phyloP scores from a whole-genome alignment of 23 red algal species.

The Gracilaria gracilis region DNA sequence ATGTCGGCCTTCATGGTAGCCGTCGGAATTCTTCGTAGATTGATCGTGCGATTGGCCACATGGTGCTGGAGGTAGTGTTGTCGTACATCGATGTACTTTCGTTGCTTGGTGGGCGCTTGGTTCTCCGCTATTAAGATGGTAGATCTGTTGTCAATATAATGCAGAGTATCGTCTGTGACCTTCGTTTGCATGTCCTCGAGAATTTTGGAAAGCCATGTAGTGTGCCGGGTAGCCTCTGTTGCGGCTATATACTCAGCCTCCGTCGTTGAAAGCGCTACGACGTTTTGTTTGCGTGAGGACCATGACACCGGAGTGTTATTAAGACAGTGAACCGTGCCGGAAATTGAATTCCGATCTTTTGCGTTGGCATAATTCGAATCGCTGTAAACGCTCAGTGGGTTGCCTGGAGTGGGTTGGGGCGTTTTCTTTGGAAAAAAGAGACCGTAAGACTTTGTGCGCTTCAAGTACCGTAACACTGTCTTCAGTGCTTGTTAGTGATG shows the following conservation, averaged over 20 bases:
- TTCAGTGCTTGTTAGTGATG: constrained; percentile 14
- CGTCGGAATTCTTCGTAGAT: background rate
- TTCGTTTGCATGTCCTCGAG: too few species aligned
- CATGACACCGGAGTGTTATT: background rate
- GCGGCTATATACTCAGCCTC: background rate
- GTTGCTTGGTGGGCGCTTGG: background rate
- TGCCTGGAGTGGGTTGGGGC: background rate
- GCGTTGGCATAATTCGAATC: background rate
- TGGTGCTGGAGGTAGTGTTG: background rate
- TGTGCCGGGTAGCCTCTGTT: background rate
- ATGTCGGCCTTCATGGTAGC: background rate
- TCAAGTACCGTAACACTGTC: too few species aligned
- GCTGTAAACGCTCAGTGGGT: background rate
- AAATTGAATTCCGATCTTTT: background rate
- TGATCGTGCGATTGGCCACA: background rate
- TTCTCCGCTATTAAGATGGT: background rate
- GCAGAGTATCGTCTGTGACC: too few species aligned
- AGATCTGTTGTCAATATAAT: background rate
- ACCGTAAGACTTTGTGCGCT: too few species aligned
- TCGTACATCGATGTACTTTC: constrained; percentile 1
- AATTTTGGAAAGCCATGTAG: too few species aligned
- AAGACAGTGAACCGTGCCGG: background rate
- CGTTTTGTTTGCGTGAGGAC: background rate
- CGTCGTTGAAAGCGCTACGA: background rate
- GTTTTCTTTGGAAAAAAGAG: background rate